Conservation (phyloP, 345 rosid species). For the Leavenworthia alabamica region DNA sequence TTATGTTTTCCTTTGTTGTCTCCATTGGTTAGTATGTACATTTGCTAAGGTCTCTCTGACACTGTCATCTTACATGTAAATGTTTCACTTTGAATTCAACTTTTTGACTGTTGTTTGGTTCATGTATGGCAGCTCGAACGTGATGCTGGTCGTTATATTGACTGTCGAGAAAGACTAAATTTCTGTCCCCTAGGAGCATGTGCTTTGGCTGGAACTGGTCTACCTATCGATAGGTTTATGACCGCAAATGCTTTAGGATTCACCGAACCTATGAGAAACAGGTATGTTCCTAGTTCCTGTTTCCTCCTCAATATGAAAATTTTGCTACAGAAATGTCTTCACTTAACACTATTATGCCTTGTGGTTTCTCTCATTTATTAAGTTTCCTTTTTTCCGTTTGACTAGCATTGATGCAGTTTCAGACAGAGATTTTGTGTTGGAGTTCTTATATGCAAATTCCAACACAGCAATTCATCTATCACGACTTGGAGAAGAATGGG, state of each 20-base stretch:
- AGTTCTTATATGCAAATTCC: conserved; percentile 69
- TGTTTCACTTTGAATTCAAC: neutral
- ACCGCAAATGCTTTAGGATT: conserved; percentile 71
- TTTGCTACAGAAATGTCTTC: neutral
- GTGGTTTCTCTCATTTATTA: neutral
- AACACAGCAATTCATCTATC: conserved; percentile 80
- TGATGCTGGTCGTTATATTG: conserved; percentile 72
- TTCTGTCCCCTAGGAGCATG: conserved; percentile 91
- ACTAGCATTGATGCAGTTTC: conserved; percentile 92
- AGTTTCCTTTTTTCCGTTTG: neutral
- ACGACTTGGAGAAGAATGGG: conserved; percentile 97
- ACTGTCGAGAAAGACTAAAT: conserved; percentile 73
- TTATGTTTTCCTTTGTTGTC: neutral
- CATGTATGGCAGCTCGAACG: conserved; percentile 79
- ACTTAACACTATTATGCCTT: neutral
- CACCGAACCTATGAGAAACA: conserved; percentile 84
- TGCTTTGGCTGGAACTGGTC: conserved; percentile 94
- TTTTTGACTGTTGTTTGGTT: conserved; percentile 2
- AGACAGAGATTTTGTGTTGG: conserved; percentile 83
- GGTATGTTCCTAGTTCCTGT: conserved; percentile 37
- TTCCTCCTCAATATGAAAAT: neutral
- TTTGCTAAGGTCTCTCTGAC: neutral
- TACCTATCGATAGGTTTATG: conserved; percentile 87
- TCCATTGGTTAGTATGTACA: conserved; percentile 2
- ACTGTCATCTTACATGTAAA: neutral